Conservation (phyloP, 1,139 yeast species). For the Diutina scorzettiae region DNA sequence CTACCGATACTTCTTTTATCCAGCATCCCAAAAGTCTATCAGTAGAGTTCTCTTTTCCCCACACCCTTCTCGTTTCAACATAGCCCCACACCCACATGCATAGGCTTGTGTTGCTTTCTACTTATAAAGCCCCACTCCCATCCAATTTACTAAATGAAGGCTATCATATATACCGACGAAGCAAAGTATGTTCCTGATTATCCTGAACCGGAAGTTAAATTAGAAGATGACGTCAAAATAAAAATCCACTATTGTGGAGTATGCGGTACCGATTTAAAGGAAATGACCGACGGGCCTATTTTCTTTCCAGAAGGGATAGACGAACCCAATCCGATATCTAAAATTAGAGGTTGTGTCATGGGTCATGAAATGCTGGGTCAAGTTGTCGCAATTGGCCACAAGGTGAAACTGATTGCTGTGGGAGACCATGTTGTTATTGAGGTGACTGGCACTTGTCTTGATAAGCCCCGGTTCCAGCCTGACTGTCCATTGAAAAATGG, state of each 20-base stretch:
- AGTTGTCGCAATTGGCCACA: neutral
- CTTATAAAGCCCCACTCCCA: neutral
- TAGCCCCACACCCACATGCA: too few relatives aligned
- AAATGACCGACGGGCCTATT: conserved; percentile 4
- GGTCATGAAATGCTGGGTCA: conserved; percentile 4
- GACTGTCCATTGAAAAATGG: neutral
- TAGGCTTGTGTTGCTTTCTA: too few relatives aligned
- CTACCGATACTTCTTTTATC: too few relatives aligned
- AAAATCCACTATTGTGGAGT: neutral
- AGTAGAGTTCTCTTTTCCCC: too few relatives aligned
- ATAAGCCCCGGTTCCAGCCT: neutral
- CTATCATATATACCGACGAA: neutral
- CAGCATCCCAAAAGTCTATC: too few relatives aligned
- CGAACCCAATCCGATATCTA: neutral
- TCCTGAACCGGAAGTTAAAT: neutral
- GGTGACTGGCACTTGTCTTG: conserved; percentile 4
- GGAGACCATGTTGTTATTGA: conserved; percentile 4
- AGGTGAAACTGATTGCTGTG: neutral
- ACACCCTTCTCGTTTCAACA: too few relatives aligned
- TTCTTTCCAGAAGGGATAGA: neutral
- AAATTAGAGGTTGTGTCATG: neutral
- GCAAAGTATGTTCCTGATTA: neutral
- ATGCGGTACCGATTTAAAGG: conserved; percentile 5
- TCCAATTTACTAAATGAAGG: neutral
- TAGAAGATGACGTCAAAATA: neutral